These are phyloP conservation scores for Pythium sukuiense DNA, from an alignment of 352 stramenopile genomes.

Conservation along the genomic window DNA sequence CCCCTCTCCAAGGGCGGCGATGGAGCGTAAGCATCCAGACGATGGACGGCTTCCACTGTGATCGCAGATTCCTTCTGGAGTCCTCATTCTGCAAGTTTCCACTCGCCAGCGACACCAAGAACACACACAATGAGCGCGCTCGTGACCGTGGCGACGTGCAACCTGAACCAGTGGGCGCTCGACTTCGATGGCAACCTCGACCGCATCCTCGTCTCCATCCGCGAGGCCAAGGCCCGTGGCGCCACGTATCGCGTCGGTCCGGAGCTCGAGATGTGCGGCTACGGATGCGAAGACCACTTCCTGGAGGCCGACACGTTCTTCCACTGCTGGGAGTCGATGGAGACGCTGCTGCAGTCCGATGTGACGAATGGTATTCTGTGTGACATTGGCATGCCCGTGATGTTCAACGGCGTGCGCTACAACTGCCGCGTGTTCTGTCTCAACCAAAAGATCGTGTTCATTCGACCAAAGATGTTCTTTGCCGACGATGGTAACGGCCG, in stretches of 20 bases:
- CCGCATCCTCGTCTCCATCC: constrained; percentile 91
- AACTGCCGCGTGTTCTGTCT: constrained; percentile 97
- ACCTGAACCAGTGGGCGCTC: constrained; percentile 98
- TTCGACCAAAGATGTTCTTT: constrained; percentile 93
- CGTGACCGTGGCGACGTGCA: constrained; percentile 97
- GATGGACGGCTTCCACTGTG: neutral
- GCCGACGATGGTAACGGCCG: constrained; percentile 98
- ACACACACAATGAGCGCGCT: constrained; percentile 64
- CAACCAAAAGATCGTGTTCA: constrained; percentile 93
- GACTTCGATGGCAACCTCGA: constrained; percentile 98
- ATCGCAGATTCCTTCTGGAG: neutral
- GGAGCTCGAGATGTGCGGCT: constrained; percentile 98
- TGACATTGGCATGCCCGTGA: constrained; percentile 98
- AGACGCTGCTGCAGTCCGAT: constrained; percentile 80
- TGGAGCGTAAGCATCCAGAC: neutral
- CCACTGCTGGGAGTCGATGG: constrained; percentile 97
- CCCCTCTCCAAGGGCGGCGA: neutral
- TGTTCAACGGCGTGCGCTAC: constrained; percentile 96
- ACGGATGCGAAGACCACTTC: constrained; percentile 99
- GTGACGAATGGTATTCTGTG: constrained; percentile 94
- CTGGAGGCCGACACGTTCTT: constrained; percentile 97
- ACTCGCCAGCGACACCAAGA: neutral
- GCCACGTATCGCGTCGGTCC: constrained; percentile 94
- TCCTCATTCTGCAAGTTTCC: constrained; percentile 17
- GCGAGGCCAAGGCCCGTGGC: constrained; percentile 80